Evolutionary conservation across 2,329 filamentous ascomycete genomes (phyloP), one percentile per base, ranked within the genome.

Genomic region (Camillea tinctor): DNA sequence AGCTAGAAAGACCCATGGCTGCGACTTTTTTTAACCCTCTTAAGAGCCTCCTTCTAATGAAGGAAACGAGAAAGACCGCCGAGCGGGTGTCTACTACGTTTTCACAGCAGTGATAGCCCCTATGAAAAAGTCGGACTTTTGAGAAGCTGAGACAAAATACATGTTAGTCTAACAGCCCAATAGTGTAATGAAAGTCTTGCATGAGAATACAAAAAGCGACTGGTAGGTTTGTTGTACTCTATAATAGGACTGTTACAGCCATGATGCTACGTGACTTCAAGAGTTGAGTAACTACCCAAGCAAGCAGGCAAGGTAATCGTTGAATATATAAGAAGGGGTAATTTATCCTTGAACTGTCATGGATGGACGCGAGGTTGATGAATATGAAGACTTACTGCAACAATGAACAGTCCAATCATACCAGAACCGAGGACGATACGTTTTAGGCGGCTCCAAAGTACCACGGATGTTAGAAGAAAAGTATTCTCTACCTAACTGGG

Each of bases 1-100:
- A 89, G 70, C 74, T 83, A 54, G 78, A 80, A 62, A 89, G 69
- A 61, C 86, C 86, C 87, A 89, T 89, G 23, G 50, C 57, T 50
- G 59, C 74, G 69, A 23, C 7, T 17, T 22, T 24, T 26, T 26
- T 22, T 59, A 54, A 19, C 19, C 17, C 21, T 50, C 7, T 17
- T 19, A 9, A 53, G 23, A 53, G 8, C 51, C 51, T 21, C 22
- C 22, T 26, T 53, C 11, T 36, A 13, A 53, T 7, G 26, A 23
- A 50, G 36, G 11, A 44, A 44, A 50, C 49, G 49, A 7, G 49
- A 21, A 6, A 21, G 4, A 19, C 19, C 49, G 49, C 49, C 7
- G 19, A 23, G 19, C 49, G 19, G 21, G 19, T 21, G 11, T 19
- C 49, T 19, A 21, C 49, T 20, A 19, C 21, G 9, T 50, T 19